Conservation (phyloP, 768 basidiomycete species). For the Mycena belliarum region DNA sequence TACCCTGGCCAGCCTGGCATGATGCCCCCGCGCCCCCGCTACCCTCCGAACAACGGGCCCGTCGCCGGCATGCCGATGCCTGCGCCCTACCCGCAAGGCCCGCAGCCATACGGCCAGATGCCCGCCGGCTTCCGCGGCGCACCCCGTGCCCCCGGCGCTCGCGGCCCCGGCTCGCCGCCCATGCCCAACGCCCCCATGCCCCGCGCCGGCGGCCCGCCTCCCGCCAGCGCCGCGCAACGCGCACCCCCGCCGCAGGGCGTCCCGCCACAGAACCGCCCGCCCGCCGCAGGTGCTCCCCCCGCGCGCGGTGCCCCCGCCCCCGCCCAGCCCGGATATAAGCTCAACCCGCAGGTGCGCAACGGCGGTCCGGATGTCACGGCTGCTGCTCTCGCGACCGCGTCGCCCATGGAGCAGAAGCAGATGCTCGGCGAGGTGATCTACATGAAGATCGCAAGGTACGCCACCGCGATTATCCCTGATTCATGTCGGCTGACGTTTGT, state of each 20-base stretch:
- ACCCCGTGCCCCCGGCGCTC: constrained; percentile 63
- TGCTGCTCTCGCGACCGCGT: constrained; percentile 56
- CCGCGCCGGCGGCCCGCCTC: constrained; percentile 63
- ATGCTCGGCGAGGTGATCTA: constrained; percentile 97
- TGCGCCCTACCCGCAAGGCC: constrained; percentile 68
- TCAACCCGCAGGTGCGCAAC: constrained; percentile 34
- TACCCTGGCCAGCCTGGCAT: constrained; percentile 78
- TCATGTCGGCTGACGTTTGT: too few relatives aligned
- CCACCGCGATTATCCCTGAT: too few relatives aligned
- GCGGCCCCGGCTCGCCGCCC: constrained; percentile 73
- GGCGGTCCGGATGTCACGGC: constrained; percentile 46
- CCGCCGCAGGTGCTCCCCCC: constrained; percentile 40
- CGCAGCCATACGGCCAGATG: constrained; percentile 70
- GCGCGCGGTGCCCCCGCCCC: constrained; percentile 51
- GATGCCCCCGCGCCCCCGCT: constrained; percentile 87
- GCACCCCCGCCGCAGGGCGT: constrained; percentile 48
- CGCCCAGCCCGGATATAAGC: constrained; percentile 39
- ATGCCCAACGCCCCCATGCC: constrained; percentile 63
- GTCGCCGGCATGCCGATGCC: constrained; percentile 79
- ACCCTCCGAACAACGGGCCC: constrained; percentile 68
- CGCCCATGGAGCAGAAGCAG: constrained; percentile 93
- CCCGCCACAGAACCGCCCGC: constrained; percentile 42
- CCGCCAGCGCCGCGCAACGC: constrained; percentile 54
- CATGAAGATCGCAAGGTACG: constrained; percentile 83
- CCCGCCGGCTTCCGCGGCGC: constrained; percentile 56